Percentiles rank a stretch among this genome's conserved stretches.
These are phyloP conservation scores for Saturnispora zaruensis DNA, from an alignment of 805 yeast species.

Conservation along the genomic window DNA sequence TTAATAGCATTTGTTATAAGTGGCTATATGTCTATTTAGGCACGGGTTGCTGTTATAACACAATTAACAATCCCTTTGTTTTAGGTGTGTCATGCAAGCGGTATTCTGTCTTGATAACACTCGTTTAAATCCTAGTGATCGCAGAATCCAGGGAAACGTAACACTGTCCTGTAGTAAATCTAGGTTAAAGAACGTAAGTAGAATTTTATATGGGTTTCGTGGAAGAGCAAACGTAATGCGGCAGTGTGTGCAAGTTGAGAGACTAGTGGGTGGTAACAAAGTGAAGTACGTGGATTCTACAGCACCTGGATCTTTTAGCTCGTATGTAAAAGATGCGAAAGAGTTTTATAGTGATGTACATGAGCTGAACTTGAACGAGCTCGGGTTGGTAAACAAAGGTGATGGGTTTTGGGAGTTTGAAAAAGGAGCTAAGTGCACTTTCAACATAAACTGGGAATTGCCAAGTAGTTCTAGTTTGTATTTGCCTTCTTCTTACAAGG, in stretches of 20 bases:
- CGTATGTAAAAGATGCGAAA: not conserved
- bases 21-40: not conserved
- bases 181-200: not conserved
- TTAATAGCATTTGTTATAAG: not conserved
- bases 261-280: not conserved
- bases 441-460: not conserved
- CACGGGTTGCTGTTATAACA: not conserved
- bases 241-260: not conserved
- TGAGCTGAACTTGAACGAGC: not conserved
- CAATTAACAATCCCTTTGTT: not conserved
- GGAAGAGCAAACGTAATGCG: not conserved
- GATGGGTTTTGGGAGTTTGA: not conserved
- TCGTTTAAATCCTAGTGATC: not conserved
- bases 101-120: not conserved
- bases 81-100: not conserved
- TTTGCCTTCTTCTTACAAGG: constrained; percentile 3
- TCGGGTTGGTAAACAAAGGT: not conserved
- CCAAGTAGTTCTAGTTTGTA: not conserved
- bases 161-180: not conserved
- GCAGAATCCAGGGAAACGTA: not conserved
- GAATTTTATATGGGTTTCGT: not conserved
- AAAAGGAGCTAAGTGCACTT: not conserved
- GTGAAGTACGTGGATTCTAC: not conserved
- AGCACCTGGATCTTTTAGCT: not conserved
- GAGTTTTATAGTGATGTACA: not conserved